Evolutionary conservation across 2,329 filamentous ascomycete genomes (phyloP).

Genomic region (Trichoderma guizhouense): DNA sequence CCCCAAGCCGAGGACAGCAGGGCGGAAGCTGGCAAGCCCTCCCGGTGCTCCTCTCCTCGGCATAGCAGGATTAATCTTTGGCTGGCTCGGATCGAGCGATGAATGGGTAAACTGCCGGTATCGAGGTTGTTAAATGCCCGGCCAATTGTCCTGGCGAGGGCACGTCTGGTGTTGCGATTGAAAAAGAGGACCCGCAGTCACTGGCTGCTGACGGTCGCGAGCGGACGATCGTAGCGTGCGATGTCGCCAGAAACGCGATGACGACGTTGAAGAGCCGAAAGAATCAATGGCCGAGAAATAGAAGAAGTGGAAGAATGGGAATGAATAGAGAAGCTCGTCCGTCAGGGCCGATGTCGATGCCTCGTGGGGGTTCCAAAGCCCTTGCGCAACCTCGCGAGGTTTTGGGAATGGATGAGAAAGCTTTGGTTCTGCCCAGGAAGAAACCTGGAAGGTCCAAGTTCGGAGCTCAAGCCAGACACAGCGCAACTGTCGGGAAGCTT

Average conservation of each 20-base stretch:
- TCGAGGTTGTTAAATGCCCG: not conserved
- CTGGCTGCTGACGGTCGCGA: slow-evolving; percentile 1
- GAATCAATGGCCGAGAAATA: not conserved
- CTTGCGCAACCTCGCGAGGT: slow-evolving; percentile 10
- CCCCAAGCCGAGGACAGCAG: slow-evolving; percentile 49
- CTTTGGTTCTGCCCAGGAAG: not conserved
- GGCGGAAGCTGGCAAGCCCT: slow-evolving; percentile 42
- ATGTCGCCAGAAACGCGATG: not conserved
- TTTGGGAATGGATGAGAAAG: not conserved
- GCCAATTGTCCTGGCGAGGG: not conserved
- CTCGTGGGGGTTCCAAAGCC: not conserved
- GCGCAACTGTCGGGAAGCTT: not conserved
- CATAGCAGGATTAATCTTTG: slow-evolving; percentile 24
- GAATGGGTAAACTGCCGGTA: not conserved
- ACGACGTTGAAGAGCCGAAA: not conserved
- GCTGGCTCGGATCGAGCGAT: not conserved
- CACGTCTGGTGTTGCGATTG: not conserved
- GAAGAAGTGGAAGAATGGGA: not conserved
- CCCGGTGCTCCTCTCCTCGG: slow-evolving; percentile 25
- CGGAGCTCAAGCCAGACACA: not conserved
- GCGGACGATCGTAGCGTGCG: not conserved
- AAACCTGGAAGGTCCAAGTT: not conserved
- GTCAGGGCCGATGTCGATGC: not conserved
- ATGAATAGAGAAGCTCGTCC: not conserved
- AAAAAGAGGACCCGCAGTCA: not conserved